These are phyloP conservation scores for Penicillium roqueforti DNA, from an alignment of 495 filamentous ascomycete species.

Conservation along the genomic window DNA sequence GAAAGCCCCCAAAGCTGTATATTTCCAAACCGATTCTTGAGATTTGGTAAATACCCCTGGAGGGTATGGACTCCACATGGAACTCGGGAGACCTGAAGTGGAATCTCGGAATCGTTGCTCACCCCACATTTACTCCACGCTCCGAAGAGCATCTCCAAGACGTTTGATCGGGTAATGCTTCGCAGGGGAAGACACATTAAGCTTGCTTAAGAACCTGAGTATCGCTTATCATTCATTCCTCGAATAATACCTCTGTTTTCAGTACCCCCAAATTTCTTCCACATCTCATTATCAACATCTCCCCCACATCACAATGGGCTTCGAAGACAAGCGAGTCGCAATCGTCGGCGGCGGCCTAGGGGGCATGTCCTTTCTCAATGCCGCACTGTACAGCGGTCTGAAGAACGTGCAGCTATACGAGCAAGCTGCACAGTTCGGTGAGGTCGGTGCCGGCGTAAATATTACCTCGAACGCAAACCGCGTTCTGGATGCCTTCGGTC, in stretches of 20 bases:
- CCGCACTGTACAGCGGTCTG: slow-evolving; percentile 48
- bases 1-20: background rate
- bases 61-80: background rate
- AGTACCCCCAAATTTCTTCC: background rate
- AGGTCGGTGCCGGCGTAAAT: slow-evolving; percentile 56
- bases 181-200: slow-evolving; percentile 17
- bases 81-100: slow-evolving; percentile 13
- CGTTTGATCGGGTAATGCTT: slow-evolving; percentile 16
- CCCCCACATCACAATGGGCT: slow-evolving; percentile 24
- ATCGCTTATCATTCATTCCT: background rate
- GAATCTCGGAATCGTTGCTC: slow-evolving; percentile 8
- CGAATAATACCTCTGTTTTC: background rate
- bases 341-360: slow-evolving; percentile 58
- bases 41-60: background rate
- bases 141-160: slow-evolving; percentile 20
- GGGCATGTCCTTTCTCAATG: slow-evolving; percentile 42
- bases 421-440: slow-evolving; percentile 44
- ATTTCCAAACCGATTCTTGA: background rate
- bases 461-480: slow-evolving; percentile 34
- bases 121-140: slow-evolving; percentile 23
- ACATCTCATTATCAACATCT: background rate
- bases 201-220: background rate
- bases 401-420: slow-evolving; percentile 51
- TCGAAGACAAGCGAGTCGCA: slow-evolving; percentile 39
- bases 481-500: slow-evolving; percentile 26